Evolutionary conservation across 2,329 filamentous ascomycete species (phyloP).

Genomic region (Neopestalotiopsis clavispora): DNA sequence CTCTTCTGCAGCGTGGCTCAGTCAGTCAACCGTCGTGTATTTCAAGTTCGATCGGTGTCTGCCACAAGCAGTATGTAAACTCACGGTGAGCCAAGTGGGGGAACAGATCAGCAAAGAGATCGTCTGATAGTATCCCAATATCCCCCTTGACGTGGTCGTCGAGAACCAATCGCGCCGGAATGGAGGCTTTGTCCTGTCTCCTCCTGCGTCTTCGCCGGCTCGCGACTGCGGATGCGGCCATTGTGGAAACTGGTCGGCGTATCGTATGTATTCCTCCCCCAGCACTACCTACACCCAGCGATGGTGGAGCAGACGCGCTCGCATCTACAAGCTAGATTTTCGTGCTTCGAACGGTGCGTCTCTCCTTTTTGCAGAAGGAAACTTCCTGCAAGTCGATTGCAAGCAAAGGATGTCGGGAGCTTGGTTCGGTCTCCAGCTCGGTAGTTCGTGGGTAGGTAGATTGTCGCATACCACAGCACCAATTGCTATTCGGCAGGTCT

Average conservation of each 20-base stretch:
- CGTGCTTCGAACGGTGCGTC: not conserved
- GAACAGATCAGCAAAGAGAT: conserved; percentile 84
- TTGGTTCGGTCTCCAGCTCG: not conserved
- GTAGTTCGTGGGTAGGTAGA: not conserved
- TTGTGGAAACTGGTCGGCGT: not conserved
- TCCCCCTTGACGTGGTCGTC: conserved; percentile 87
- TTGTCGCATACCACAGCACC: not conserved
- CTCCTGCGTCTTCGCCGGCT: conserved; percentile 54
- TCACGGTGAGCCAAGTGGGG: conserved; percentile 61
- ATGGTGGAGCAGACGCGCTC: not conserved
- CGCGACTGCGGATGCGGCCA: conserved; percentile 27
- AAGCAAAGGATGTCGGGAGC: not conserved
- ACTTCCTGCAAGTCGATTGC: not conserved
- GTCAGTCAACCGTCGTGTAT: conserved; percentile 18
- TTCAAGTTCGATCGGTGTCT: conserved; percentile 22
- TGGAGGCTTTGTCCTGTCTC: conserved; percentile 72
- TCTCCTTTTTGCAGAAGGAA: not conserved
- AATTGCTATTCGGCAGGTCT: not conserved
- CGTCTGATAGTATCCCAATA: conserved; percentile 83
- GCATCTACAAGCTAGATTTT: conserved; percentile 3
- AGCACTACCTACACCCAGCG: not conserved
- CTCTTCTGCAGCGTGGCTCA: conserved; percentile 28
- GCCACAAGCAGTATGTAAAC: conserved; percentile 34
- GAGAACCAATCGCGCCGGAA: conserved; percentile 80
- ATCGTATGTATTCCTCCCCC: not conserved